Evolutionary conservation across 495 filamentous ascomycete genomes (phyloP).

Genomic region (Halenospora varia): DNA sequence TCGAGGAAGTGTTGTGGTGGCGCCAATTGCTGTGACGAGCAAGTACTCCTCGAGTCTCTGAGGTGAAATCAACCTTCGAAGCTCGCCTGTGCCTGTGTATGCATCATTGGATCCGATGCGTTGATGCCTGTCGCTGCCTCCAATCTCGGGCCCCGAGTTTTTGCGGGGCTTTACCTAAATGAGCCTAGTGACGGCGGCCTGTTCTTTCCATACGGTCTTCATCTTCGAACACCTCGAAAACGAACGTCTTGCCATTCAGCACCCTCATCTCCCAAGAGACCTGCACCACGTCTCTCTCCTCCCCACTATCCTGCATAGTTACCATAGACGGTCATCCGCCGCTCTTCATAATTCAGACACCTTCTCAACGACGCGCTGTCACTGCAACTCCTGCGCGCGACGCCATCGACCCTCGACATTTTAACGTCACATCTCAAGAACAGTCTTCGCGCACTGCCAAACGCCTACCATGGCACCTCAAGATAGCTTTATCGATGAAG

Average conservation of each 20-base stretch:
- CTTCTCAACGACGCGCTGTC: conserved; percentile 6
- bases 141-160: too few species aligned
- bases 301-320: neutral
- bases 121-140: too few species aligned
- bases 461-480: conserved; percentile 49
- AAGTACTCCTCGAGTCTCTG: neutral
- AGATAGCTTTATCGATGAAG: conserved; percentile 96
- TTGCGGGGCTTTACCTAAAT: neutral
- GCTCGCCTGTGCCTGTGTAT: neutral
- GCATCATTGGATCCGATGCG: too few species aligned
- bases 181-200: neutral
- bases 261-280: neutral
- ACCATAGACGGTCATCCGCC: neutral
- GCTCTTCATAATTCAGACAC: neutral
- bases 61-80: neutral
- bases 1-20: conserved; percentile 41
- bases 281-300: neutral
- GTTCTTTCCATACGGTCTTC: conserved; percentile 27
- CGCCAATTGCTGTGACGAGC: conserved; percentile 28
- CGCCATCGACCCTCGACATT: neutral
- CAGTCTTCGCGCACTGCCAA: neutral
- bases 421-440: conserved; percentile 4
- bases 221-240: conserved; percentile 31
- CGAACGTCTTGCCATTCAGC: conserved; percentile 1
- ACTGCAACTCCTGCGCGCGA: neutral